A percentile compares a stretch with the other conserved stretches of the same genome.
Conservation (phyloP, 129 eudicot genomes). For the Cynara cardunculus region DNA sequence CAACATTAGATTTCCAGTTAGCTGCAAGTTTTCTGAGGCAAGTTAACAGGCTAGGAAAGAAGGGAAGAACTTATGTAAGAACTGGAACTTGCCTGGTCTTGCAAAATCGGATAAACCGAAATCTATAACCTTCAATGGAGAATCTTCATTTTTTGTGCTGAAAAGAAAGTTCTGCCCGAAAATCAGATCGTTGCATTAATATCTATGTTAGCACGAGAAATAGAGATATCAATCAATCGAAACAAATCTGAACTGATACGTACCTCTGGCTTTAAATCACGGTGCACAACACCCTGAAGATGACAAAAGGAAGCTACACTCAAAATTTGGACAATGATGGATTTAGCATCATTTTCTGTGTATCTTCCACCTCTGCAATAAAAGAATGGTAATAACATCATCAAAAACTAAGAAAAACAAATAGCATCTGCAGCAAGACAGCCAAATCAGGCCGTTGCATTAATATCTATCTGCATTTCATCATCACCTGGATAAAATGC, state of each 20-base stretch:
- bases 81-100: conserved; percentile 64
- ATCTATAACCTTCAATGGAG: conserved; percentile 81
- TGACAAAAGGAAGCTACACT: conserved; percentile 59
- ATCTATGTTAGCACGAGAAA: neutral
- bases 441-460: no score
- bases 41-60: no score
- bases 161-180: conserved; percentile 88
- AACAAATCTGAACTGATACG: neutral
- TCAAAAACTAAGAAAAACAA: neutral
- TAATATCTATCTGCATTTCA: neutral
- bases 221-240: neutral
- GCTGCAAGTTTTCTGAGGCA: neutral
- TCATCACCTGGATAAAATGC: conserved; percentile 81
- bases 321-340: conserved; percentile 71
- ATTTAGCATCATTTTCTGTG: conserved; percentile 85
- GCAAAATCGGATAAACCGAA: conserved; percentile 92
- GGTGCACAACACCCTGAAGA: conserved; percentile 98
- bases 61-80: no score
- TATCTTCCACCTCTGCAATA: conserved; percentile 91
- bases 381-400: conserved; percentile 5
- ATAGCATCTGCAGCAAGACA: neutral
- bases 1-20: neutral
- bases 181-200: conserved; percentile 5
- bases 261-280: conserved; percentile 99
- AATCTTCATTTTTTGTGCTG: conserved; percentile 76